These are phyloP conservation scores for Skeletonema menzelii DNA, from an alignment of 108 stramenopile species.

Conservation along the genomic window DNA sequence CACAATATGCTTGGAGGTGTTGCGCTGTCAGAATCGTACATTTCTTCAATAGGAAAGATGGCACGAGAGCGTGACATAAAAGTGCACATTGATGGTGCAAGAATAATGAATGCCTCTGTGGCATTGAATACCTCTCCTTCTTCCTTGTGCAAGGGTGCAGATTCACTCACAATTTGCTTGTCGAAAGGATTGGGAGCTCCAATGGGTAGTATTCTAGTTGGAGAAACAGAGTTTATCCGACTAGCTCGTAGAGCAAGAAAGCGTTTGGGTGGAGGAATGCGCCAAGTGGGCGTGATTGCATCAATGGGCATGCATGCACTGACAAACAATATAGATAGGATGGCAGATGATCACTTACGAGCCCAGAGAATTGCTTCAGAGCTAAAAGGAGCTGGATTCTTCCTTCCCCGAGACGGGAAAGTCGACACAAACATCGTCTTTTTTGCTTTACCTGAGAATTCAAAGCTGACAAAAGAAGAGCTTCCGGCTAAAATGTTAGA, in stretches of 20 bases:
- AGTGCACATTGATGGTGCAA: conserved; percentile 92
- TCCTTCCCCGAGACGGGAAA: conserved; percentile 53
- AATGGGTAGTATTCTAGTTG: conserved; percentile 91
- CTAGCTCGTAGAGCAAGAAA: conserved; percentile 90
- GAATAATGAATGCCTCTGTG: conserved; percentile 92
- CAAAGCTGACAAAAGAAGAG: conserved; percentile 52
- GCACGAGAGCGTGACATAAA: conserved; percentile 53
- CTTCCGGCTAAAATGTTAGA: conserved; percentile 36
- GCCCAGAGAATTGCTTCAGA: conserved; percentile 65
- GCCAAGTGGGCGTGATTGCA: conserved; percentile 93
- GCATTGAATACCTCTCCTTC: conserved; percentile 47
- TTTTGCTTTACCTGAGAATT: conserved; percentile 69
- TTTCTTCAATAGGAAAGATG: conserved; percentile 74
- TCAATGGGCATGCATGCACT: conserved; percentile 90
- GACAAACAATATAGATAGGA: conserved; percentile 76
- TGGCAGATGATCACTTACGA: conserved; percentile 81
- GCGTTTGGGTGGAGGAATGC: conserved; percentile 96
- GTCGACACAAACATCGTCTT: conserved; percentile 87
- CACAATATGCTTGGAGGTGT: conserved; percentile 96
- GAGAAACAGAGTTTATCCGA: conserved; percentile 70
- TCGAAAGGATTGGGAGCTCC: conserved; percentile 98
- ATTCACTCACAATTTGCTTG: conserved; percentile 93
- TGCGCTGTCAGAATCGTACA: conserved; percentile 78
- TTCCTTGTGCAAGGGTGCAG: conserved; percentile 64
- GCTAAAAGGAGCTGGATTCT: conserved; percentile 61